Evolutionary conservation across 768 basidiomycete genomes (phyloP), one percentile per base, ranked within the genome.

Genomic region (Gloeopeniophorella convolvens): DNA sequence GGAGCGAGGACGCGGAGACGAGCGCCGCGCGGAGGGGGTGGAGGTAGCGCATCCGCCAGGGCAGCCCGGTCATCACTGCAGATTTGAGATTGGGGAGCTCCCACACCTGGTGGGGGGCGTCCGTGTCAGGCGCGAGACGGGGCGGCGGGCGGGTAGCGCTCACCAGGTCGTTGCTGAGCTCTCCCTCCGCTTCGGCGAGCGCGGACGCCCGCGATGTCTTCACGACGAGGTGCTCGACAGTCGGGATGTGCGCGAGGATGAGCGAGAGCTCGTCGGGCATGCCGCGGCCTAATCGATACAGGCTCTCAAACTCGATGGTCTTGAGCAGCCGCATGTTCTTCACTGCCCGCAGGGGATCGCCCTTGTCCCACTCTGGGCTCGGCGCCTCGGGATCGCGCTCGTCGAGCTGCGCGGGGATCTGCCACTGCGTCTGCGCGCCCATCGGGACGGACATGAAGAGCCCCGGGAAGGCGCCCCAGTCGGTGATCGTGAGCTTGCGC

Each of bases 21-120:
- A 54, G 8, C 15, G 46, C 46, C 7, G 46, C 11, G 18, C 47
- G 46, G 39, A 54, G 39, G 20, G 52, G 47, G n/a, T 8, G 42
- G 13, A 54, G 21, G 15, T 54, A 54, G 11, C 39, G 48, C 39
- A 15, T 46, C n/a, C 43, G 35, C 52, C 52, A 54, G 30, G 52
- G 52, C 36, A 54, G 36, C 6, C 52, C 52, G 1, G 52, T 54
- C n/a, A 54, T 37, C 26, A 54, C 30, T 2, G 52, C 52, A 27
- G 52, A 54, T 36, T 43, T 54, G 52, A 54, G 52, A 26, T 44
- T 54, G 24, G 47, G 35, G 5, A 54, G 41, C 23, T 48, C 39
- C 52, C 52, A 54, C 20, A 27, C 10, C 28, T 16, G 24, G 42
- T 54, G 42, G 3, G 30, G 26, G 30, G 3, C 2, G 8, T 21